Conservation (phyloP, 805 yeast genomes). For the Candida ulmi region DNA sequence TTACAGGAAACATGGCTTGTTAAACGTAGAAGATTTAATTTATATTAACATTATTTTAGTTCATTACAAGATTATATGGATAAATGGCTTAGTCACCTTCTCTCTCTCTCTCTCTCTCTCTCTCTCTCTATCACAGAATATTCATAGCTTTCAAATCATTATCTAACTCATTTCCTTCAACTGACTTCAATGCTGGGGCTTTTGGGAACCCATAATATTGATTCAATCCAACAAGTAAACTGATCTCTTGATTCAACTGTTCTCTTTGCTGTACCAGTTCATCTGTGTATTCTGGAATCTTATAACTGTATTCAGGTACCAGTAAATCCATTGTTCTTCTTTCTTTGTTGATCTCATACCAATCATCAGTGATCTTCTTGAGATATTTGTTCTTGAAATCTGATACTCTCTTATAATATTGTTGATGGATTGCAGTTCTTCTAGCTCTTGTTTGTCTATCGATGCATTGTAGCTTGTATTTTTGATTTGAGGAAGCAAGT, state of each 20-base stretch:
- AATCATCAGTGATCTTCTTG: constrained; percentile 68
- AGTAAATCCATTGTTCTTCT: constrained; percentile 72
- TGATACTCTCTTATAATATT: constrained; percentile 59
- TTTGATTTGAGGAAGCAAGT: constrained; percentile 42
- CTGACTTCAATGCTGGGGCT: constrained; percentile 63
- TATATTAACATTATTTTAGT: no score
- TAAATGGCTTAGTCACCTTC: no score
- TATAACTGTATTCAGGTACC: constrained; percentile 38
- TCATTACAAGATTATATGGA: no score
- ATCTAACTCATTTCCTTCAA: constrained; percentile 64
- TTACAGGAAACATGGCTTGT: no score
- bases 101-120: no score
- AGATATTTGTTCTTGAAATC: constrained; percentile 65
- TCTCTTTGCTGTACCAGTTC: constrained; percentile 62
- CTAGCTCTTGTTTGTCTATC: constrained; percentile 76
- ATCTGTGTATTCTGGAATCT: constrained; percentile 34
- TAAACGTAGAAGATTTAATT: neutral
- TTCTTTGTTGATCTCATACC: constrained; percentile 92
- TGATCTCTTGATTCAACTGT: constrained; percentile 61
- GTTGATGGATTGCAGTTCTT: constrained; percentile 79
- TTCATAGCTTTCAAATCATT: constrained; percentile 65
- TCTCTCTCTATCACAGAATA: constrained; percentile 6
- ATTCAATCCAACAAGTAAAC: constrained; percentile 61
- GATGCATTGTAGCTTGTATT: constrained; percentile 70
- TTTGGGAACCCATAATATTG: constrained; percentile 75